Evolutionary conservation across 495 filamentous ascomycete genomes (phyloP).

Genomic region (Xylaria flabelliformis): DNA sequence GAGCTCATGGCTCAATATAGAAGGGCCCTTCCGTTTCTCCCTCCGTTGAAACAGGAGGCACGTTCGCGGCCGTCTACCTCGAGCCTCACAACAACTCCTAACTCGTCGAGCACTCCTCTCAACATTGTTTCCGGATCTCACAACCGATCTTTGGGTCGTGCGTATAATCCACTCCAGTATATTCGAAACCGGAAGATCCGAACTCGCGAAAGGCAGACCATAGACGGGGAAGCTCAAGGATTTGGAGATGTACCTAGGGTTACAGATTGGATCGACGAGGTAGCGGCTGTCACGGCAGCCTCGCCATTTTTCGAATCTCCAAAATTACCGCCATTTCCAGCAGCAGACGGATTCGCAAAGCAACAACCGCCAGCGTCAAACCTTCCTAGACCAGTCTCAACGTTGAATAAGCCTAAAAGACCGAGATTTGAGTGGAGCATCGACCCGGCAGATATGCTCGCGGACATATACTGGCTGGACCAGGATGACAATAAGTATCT

Average conservation of each 20-base stretch:
- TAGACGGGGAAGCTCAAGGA: slow-evolving; percentile 74
- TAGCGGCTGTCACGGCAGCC: slow-evolving; percentile 57
- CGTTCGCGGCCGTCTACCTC: slow-evolving; percentile 38
- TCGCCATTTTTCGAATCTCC: slow-evolving; percentile 23
- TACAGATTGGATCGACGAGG: slow-evolving; percentile 73
- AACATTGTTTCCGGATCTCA: slow-evolving; percentile 28
- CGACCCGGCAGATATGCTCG: slow-evolving; percentile 78
- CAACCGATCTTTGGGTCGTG: slow-evolving; percentile 55
- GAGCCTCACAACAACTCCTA: slow-evolving; percentile 43
- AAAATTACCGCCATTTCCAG: slow-evolving; percentile 61
- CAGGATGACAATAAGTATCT: slow-evolving; percentile 74
- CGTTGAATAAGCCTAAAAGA: slow-evolving; percentile 60
- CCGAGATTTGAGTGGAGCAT: slow-evolving; percentile 81
- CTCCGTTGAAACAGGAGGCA: slow-evolving; percentile 64
- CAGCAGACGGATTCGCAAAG: slow-evolving; percentile 43
- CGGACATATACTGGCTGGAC: slow-evolving; percentile 86
- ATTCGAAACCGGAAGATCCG: slow-evolving; percentile 84
- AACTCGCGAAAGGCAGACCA: slow-evolving; percentile 70
- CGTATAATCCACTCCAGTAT: slow-evolving; percentile 86
- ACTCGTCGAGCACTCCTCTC: slow-evolving; percentile 20
- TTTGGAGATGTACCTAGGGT: slow-evolving; percentile 76
- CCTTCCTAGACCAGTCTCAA: slow-evolving; percentile 38
- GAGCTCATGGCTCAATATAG: slow-evolving; percentile 83
- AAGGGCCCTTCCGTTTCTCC: slow-evolving; percentile 73
- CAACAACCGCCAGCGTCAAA: slow-evolving; percentile 44